Percentiles rank a stretch among this genome's conserved stretches.
phyloP scores from a whole-genome alignment of 2,329 filamentous ascomycete species.

The Orbilia brochopaga region DNA sequence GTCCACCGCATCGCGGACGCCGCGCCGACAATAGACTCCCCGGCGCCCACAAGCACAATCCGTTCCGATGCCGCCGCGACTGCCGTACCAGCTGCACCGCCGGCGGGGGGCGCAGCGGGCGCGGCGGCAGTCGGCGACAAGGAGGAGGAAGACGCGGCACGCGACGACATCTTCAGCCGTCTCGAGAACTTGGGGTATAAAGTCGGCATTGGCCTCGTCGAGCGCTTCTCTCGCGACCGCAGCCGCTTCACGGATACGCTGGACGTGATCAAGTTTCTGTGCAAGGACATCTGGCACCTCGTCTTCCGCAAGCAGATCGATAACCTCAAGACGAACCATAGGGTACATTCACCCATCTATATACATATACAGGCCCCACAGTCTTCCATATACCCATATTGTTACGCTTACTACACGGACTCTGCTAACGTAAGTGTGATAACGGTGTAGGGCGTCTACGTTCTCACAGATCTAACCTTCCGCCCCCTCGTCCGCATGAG shows the following conservation, averaged over 20 bases:
- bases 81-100: constrained; percentile 37
- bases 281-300: constrained; percentile 96
- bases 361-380: too few relatives aligned
- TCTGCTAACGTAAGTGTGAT: neutral
- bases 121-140: constrained; percentile 28
- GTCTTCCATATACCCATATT: neutral
- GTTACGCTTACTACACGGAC: neutral
- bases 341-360: constrained; percentile 66
- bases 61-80: constrained; percentile 55
- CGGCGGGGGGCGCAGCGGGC: constrained; percentile 45
- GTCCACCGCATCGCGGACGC: constrained; percentile 83
- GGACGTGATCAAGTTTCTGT: constrained; percentile 96
- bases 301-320: constrained; percentile 97
- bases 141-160: constrained; percentile 53
- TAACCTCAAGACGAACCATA: constrained; percentile 97
- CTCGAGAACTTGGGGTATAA: constrained; percentile 86
- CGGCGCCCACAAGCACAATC: constrained; percentile 60
- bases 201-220: constrained; percentile 88
- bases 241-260: constrained; percentile 90
- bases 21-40: constrained; percentile 53
- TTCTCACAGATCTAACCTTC: constrained; percentile 91
- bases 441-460: constrained; percentile 79
- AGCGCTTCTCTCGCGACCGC: constrained; percentile 81
- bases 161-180: constrained; percentile 83
- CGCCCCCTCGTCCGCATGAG: constrained; percentile 89